A percentile compares a stretch with the other conserved stretches of the same genome.
Conservation (phyloP, 2,329 filamentous ascomycete species). For the Mycosphaerella sp. region DNA sequence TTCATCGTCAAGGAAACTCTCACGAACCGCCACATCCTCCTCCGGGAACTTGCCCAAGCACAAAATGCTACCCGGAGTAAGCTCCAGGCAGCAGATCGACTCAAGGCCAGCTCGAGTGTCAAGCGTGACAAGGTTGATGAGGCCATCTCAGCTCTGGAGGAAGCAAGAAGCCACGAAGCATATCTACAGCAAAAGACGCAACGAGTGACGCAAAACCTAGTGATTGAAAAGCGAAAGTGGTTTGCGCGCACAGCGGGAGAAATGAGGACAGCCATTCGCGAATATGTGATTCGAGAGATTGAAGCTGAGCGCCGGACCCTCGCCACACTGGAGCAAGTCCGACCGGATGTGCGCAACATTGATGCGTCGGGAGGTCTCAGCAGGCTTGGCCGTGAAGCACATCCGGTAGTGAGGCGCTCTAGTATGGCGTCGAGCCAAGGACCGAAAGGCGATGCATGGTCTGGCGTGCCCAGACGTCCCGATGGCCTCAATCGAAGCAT, state of each 20-base stretch:
- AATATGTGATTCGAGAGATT: slow-evolving; percentile 91
- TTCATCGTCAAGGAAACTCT: slow-evolving; percentile 98
- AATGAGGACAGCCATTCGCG: slow-evolving; percentile 72
- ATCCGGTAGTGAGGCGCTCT: slow-evolving; percentile 69
- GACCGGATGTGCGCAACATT: slow-evolving; percentile 87
- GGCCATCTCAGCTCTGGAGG: slow-evolving; percentile 83
- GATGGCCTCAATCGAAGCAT: slow-evolving; percentile 73
- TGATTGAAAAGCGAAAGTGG: slow-evolving; percentile 86
- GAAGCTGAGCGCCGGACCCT: slow-evolving; percentile 89
- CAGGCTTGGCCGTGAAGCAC: slow-evolving; percentile 78
- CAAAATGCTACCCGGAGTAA: slow-evolving; percentile 79
- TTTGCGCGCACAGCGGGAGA: slow-evolving; percentile 81
- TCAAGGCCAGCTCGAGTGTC: slow-evolving; percentile 81
- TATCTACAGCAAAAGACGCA: slow-evolving; percentile 80
- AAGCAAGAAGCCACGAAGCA: slow-evolving; percentile 73
- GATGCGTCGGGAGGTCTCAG: slow-evolving; percentile 86
- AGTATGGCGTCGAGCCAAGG: slow-evolving; percentile 85
- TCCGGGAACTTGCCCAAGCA: slow-evolving; percentile 86
- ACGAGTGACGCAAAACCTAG: slow-evolving; percentile 79
- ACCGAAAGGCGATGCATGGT: slow-evolving; percentile 97
- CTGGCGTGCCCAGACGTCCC: slow-evolving; percentile 76
- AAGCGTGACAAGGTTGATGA: slow-evolving; percentile 95
- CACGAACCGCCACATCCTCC: slow-evolving; percentile 93
- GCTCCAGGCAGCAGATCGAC: slow-evolving; percentile 75
- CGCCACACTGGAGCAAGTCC: slow-evolving; percentile 85